phyloP scores from a whole-genome alignment of 352 stramenopile species.

The Globisporangium nunn region DNA sequence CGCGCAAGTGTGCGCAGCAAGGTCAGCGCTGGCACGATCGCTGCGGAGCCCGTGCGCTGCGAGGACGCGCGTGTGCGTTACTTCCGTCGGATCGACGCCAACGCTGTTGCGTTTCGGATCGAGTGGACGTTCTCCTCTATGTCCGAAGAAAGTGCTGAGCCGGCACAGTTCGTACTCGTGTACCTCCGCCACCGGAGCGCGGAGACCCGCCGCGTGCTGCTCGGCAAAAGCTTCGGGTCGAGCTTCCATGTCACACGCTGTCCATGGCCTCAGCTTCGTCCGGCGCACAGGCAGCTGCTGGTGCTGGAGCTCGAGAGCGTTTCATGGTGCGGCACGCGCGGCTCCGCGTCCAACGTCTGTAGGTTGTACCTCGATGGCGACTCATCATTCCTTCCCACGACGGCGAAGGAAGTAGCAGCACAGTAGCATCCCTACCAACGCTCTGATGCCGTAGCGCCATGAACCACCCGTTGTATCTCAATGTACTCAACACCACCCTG shows the following conservation, averaged over 20 bases:
- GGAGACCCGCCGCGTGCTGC: slow-evolving; percentile 10
- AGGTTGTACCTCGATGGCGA: background rate
- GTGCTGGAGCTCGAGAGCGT: slow-evolving; percentile 8
- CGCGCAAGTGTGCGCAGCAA: slow-evolving; percentile 15
- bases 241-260: slow-evolving; percentile 14
- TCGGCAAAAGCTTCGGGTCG: slow-evolving; percentile 25
- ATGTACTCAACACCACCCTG: background rate
- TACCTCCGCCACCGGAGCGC: slow-evolving; percentile 14
- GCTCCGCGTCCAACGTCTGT: background rate
- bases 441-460: no score
- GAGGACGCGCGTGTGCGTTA: slow-evolving; percentile 14
- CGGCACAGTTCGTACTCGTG: slow-evolving; percentile 25
- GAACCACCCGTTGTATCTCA: background rate
- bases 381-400: background rate
- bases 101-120: slow-evolving; percentile 22
- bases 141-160: background rate
- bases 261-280: slow-evolving; percentile 2
- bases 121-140: slow-evolving; percentile 19
- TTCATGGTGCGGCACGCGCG: slow-evolving; percentile 4
- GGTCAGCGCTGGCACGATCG: slow-evolving; percentile 2
- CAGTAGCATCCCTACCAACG: no score
- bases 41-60: slow-evolving; percentile 8
- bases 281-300: background rate
- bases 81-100: slow-evolving; percentile 14
- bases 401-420: no score